A percentile compares a stretch with the other conserved stretches of the same genome.
phyloP scores from a whole-genome alignment of 192 early-diverging fungal genomes.

The Phycomyces blakesleeanus region DNA sequence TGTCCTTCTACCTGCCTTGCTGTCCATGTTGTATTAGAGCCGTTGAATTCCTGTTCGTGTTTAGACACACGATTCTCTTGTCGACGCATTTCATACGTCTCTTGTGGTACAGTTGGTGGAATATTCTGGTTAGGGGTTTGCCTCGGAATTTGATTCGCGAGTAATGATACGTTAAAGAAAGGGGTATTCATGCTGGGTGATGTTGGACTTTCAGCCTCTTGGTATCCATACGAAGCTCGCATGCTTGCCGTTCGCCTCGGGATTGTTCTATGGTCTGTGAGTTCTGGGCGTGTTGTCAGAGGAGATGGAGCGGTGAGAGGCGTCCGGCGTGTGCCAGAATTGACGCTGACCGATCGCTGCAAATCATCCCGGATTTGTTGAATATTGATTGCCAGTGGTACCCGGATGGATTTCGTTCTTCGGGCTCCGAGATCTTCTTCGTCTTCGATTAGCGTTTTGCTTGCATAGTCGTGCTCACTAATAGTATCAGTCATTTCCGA shows the following conservation, averaged over 20 bases:
- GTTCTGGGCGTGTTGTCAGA: not conserved
- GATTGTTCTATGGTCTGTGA: conserved; percentile 8
- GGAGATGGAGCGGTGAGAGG: not conserved
- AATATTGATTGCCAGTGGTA: not conserved
- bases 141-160: too few relatives aligned
- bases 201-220: conserved; percentile 10
- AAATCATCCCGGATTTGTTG: conserved; percentile 14
- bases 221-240: conserved; percentile 7
- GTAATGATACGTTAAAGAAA: conserved; percentile 12
- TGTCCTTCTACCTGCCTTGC: too few relatives aligned
- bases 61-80: conserved; percentile 20
- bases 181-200: conserved; percentile 16
- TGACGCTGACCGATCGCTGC: conserved; percentile 7
- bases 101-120: conserved; percentile 4
- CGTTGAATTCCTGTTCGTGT: conserved; percentile 5
- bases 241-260: conserved; percentile 19
- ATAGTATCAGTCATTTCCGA: not conserved
- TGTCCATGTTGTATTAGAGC: too few relatives aligned
- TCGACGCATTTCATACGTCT: conserved; percentile 16
- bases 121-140: conserved; percentile 3
- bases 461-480: conserved; percentile 2
- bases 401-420: not conserved
- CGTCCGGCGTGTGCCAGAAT: not conserved
- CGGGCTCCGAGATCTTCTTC: not conserved
- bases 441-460: conserved; percentile 13